Evolutionary conservation across 2,329 filamentous ascomycete genomes (phyloP).

Genomic region (Ophidiomyces ophidiicola): DNA sequence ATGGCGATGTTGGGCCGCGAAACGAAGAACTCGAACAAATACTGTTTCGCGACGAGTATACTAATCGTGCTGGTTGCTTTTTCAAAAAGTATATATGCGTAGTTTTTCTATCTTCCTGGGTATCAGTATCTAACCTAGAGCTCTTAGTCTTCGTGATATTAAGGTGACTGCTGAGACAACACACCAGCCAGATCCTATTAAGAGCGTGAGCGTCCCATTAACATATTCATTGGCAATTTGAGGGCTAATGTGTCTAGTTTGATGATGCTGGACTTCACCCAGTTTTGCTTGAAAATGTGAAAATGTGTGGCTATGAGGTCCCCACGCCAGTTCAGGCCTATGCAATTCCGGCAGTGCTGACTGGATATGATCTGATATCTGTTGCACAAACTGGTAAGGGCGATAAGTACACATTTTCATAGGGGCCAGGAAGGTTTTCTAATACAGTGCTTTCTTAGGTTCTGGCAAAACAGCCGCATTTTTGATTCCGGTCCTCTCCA

Average conservation of each 20-base stretch:
- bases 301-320: conserved; percentile 54
- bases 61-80: conserved; percentile 46
- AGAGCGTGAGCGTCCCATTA: conserved; percentile 41
- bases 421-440: conserved; percentile 12
- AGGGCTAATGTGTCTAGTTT: conserved; percentile 43
- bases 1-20: conserved; percentile 68
- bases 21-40: conserved; percentile 58
- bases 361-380: conserved; percentile 70
- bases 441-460: conserved; percentile 40
- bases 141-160: conserved; percentile 35
- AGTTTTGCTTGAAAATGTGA: conserved; percentile 63
- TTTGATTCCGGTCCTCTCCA: conserved; percentile 74
- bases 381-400: conserved; percentile 80
- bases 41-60: conserved; percentile 53
- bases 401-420: background rate
- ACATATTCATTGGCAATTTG: too few relatives aligned
- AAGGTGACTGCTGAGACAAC: conserved; percentile 41
- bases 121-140: background rate
- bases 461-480: conserved; percentile 96
- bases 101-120: conserved; percentile 1
- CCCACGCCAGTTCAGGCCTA: conserved; percentile 86
- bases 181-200: conserved; percentile 37
- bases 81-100: conserved; percentile 46
- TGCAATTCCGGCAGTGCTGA: conserved; percentile 64
- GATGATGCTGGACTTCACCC: conserved; percentile 74